These are phyloP conservation scores for Suhomyces chickasaworum DNA, from an alignment of 1,139 yeast species.

Conservation along the genomic window DNA sequence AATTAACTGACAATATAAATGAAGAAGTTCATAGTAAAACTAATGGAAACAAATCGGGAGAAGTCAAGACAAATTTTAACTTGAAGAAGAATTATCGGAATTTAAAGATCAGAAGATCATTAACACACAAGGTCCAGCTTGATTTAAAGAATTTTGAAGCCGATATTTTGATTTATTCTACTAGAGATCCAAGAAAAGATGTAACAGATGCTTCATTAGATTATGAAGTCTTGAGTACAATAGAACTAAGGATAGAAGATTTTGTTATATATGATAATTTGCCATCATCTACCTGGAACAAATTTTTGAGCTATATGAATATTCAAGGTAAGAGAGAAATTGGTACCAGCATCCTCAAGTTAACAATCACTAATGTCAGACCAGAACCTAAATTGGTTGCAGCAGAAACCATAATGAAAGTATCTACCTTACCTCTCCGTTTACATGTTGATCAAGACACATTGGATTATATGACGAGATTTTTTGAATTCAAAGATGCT, in stretches of 20 bases:
- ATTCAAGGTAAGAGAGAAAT: conserved; percentile 70
- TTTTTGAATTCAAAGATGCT: conserved; percentile 75
- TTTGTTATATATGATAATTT: conserved; percentile 74
- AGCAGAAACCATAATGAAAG: conserved; percentile 63
- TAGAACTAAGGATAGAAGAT: conserved; percentile 49
- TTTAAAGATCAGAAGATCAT: conserved; percentile 66
- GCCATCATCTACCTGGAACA: conserved; percentile 90
- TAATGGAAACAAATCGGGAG: neutral
- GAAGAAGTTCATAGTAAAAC: conserved; percentile 35
- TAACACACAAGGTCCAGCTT: conserved; percentile 59
- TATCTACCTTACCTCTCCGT: conserved; percentile 69
- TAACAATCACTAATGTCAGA: conserved; percentile 59
- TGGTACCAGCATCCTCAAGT: conserved; percentile 63
- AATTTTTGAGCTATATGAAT: conserved; percentile 70
- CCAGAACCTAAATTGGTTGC: conserved; percentile 68
- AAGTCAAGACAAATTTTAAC: conserved; percentile 20
- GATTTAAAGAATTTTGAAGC: conserved; percentile 57
- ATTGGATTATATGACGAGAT: conserved; percentile 76
- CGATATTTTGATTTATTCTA: conserved; percentile 46
- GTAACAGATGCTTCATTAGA: conserved; percentile 25
- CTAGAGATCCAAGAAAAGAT: conserved; percentile 49
- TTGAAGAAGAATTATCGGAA: conserved; percentile 37
- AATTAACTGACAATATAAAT: conserved; percentile 57
- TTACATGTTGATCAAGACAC: conserved; percentile 93
- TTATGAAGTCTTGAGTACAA: conserved; percentile 51